phyloP scores from a whole-genome alignment of 2,329 filamentous ascomycete species.

The Fusarium sp. region DNA sequence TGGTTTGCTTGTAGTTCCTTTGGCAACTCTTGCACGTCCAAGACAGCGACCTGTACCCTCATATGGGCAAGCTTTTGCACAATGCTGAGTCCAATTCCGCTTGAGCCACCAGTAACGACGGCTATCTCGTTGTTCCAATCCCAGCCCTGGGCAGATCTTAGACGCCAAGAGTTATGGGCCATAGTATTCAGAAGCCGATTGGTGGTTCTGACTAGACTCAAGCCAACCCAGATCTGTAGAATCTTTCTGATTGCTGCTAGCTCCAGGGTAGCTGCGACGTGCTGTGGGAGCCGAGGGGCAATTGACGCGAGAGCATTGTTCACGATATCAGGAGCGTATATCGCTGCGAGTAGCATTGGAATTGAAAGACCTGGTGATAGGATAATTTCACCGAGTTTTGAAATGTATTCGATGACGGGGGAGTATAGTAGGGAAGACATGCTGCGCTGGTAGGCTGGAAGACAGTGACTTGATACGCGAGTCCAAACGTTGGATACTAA shows the following conservation, averaged over 20 bases:
- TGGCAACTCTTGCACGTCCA: conserved; percentile 66
- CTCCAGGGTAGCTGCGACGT: conserved; percentile 17
- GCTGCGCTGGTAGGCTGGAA: background rate
- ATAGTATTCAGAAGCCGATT: conserved; percentile 44
- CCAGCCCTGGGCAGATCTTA: conserved; percentile 41
- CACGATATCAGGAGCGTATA: conserved; percentile 28
- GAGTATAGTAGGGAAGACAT: conserved; percentile 43
- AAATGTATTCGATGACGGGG: conserved; percentile 21
- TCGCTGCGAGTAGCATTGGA: conserved; percentile 28
- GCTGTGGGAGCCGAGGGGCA: conserved; percentile 9
- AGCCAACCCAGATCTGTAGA: conserved; percentile 37
- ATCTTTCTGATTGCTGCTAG: conserved; percentile 7
- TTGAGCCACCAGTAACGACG: conserved; percentile 57
- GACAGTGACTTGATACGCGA: background rate
- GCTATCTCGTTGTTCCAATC: conserved; percentile 56
- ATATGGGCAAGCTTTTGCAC: conserved; percentile 47
- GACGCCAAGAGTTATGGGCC: conserved; percentile 48
- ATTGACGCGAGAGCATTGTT: conserved; percentile 23
- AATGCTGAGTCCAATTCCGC: conserved; percentile 55
- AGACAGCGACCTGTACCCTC: conserved; percentile 72
- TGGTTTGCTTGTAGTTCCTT: conserved; percentile 39
- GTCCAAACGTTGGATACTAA: background rate
- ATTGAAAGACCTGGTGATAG: conserved; percentile 38
- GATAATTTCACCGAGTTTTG: conserved; percentile 4
- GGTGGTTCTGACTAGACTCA: conserved; percentile 40